Percentiles rank a stretch among this genome's conserved stretches.
Conservation (phyloP, 768 basidiomycete species). For the Mycena latifolia region DNA sequence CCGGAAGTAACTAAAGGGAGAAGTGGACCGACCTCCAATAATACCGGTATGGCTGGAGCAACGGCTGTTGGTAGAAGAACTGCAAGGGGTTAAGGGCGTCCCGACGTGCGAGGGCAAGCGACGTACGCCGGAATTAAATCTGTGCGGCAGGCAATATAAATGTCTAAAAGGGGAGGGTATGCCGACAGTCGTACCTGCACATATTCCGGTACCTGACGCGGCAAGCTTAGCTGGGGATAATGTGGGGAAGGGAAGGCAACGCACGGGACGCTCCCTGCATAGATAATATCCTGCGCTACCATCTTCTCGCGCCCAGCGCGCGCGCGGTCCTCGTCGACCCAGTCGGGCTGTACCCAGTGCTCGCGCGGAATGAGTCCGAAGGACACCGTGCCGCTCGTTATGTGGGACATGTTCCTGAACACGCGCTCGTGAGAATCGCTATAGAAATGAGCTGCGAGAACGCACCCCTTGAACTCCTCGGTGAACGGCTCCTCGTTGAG, state of each 20-base stretch:
- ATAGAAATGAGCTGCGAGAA: neutral
- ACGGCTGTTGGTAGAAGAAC: slow-evolving; percentile 82
- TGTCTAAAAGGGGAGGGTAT: neutral
- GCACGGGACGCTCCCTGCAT: slow-evolving; percentile 55
- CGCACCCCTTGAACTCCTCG: slow-evolving; percentile 62
- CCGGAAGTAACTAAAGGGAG: slow-evolving; percentile 30
- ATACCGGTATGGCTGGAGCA: slow-evolving; percentile 78
- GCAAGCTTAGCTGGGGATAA: slow-evolving; percentile 33
- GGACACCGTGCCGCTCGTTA: slow-evolving; percentile 17
- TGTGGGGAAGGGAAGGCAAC: slow-evolving; percentile 11
- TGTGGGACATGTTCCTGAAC: slow-evolving; percentile 19
- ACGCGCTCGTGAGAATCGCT: neutral
- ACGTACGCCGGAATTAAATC: slow-evolving; percentile 77
- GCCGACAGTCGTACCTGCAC: slow-evolving; percentile 52
- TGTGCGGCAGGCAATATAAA: slow-evolving; percentile 30
- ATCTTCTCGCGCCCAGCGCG: slow-evolving; percentile 43
- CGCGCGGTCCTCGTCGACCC: slow-evolving; percentile 79
- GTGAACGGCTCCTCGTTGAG: slow-evolving; percentile 73
- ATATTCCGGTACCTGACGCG: slow-evolving; percentile 75
- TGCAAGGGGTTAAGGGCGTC: slow-evolving; percentile 42
- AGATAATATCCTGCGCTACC: slow-evolving; percentile 54
- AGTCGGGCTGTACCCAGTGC: slow-evolving; percentile 80
- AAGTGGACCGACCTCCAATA: slow-evolving; percentile 78
- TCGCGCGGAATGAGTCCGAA: slow-evolving; percentile 71
- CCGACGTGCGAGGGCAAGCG: slow-evolving; percentile 48